phyloP scores from a whole-genome alignment of 441 rosid genomes.

The Dalechampia spathulata region DNA sequence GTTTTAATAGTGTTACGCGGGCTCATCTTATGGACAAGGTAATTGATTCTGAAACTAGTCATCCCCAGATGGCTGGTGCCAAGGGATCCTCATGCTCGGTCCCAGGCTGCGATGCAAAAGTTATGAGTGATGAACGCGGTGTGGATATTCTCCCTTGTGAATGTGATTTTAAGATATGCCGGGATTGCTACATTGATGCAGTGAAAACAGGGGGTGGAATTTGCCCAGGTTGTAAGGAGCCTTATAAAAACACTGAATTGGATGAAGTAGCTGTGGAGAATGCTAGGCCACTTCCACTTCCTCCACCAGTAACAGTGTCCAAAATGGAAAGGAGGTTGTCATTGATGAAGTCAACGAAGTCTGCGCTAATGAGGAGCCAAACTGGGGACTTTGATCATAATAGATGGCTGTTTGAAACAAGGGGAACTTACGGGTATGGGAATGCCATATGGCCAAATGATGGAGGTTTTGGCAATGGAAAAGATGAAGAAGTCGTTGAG shows the following conservation, averaged over 20 bases:
- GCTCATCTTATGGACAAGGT: slow-evolving; percentile 95
- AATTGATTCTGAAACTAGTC: slow-evolving; percentile 72
- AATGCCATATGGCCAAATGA: slow-evolving; percentile 92
- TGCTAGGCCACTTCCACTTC: slow-evolving; percentile 55
- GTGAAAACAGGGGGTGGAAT: slow-evolving; percentile 72
- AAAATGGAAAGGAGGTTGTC: slow-evolving; percentile 90
- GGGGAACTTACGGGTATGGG: slow-evolving; percentile 83
- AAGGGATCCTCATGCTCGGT: slow-evolving; percentile 84
- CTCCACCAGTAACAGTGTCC: slow-evolving; percentile 46
- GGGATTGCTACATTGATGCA: slow-evolving; percentile 82
- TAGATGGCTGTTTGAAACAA: slow-evolving; percentile 82
- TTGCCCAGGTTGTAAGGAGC: slow-evolving; percentile 87
- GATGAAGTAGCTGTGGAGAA: slow-evolving; percentile 43
- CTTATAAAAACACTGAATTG: slow-evolving; percentile 70
- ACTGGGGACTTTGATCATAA: slow-evolving; percentile 89
- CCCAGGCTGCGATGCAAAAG: slow-evolving; percentile 83
- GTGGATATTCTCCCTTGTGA: slow-evolving; percentile 82
- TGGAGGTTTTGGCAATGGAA: slow-evolving; percentile 56
- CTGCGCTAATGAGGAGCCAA: slow-evolving; percentile 77
- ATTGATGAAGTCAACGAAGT: slow-evolving; percentile 78
- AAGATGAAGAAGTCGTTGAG: slow-evolving; percentile 55
- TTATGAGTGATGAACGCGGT: slow-evolving; percentile 86
- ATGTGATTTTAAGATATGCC: slow-evolving; percentile 87
- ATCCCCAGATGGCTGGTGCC: slow-evolving; percentile 93
- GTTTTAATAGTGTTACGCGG: slow-evolving; percentile 65